Conservation (phyloP, 495 filamentous ascomycete species). For the Talaromyces ruber region DNA sequence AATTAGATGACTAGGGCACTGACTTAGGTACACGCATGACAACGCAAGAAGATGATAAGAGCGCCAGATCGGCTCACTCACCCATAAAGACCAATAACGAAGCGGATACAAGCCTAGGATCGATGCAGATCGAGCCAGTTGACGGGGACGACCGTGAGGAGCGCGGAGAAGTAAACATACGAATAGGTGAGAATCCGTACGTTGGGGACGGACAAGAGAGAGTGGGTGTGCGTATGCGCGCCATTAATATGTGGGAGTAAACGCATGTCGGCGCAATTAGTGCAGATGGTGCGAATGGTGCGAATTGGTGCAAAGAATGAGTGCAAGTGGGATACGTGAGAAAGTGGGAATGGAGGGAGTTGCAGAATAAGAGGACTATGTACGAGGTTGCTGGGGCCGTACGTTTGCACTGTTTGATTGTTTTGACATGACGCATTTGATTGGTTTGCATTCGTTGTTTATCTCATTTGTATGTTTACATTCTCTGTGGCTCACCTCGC, state of each 20-base stretch:
- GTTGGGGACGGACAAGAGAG: neutral
- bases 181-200: neutral
- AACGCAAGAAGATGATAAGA: neutral
- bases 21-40: neutral
- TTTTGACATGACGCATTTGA: neutral
- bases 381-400: neutral
- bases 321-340: no score
- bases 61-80: neutral
- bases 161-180: neutral
- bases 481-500: neutral
- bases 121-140: neutral
- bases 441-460: neutral
- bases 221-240: neutral
- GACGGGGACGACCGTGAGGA: neutral
- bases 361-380: neutral
- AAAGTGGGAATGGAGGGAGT: neutral
- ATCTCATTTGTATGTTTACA: neutral
- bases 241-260: neutral
- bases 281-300: neutral
- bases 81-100: neutral
- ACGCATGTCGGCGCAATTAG: neutral
- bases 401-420: conserved; percentile 2
- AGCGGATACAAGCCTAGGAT: neutral
- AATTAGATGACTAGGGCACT: neutral
- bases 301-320: no score